Base-by-base conservation (phyloP, 164 flowering plant species). In the Sedum album region DNA sequence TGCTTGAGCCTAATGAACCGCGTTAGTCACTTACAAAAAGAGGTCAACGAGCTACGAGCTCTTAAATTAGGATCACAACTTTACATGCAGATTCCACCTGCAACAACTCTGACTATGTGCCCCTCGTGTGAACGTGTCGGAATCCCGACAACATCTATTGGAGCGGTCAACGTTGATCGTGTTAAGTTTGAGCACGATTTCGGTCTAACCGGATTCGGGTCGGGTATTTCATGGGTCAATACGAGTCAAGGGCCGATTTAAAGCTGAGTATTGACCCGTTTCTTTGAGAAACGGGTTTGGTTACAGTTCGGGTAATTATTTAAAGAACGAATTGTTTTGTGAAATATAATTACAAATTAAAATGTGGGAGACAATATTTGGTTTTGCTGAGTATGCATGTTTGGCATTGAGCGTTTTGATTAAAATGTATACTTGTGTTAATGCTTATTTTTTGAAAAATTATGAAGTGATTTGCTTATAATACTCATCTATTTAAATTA, bases 91-190 rank as follows among this genome's bases (percentile, higher is more conserved):
- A 86, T 86, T 87, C 77, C 87, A 60, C 93, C 93, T 41, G 88
- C 93, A 8, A 88, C 93, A 20, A 89, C 93, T 39, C 88, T 88
- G 76, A 89, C 91, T 79, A 83, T 89, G 88, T 89, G 96, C 78
- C 90, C 93, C 0, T 89, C 96, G 25, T 89, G 96, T 74, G 92
- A 89, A 83, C 85, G 90, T 30, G 84, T 87, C 9, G 86, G 80
- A 39, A 84, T 75, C 73, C 84, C 84, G 31, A 73, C 76, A 1
- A 14, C 76, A 0, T 11, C 35, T 33, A 64, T 41, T 18, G 68
- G 44, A 35, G 21, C 17, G 66, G 44, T 10, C 31, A 73, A 17
- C 72, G 68, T 62, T 28, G 23, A 41, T 76, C 67, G 6, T 17
- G 76, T 18, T 25, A 68, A 51, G 0, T 41, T 60, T 38, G 81